Percentiles rank a stretch among this genome's conserved stretches.
phyloP scores from a whole-genome alignment of 345 rosid species.

The Hevea brasiliensis region DNA sequence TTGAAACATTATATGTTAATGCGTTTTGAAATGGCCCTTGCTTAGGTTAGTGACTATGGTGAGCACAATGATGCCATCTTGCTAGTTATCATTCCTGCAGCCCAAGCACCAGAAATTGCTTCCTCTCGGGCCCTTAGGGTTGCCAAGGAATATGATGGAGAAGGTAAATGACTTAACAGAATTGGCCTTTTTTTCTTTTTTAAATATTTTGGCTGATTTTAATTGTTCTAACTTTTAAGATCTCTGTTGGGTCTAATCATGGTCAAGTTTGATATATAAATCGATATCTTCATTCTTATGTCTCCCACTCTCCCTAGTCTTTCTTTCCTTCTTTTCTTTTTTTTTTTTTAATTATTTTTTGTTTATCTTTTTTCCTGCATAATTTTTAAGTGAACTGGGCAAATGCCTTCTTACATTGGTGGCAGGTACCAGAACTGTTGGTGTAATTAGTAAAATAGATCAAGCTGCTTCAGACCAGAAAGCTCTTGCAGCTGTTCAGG shows the following conservation, averaged over 20 bases:
- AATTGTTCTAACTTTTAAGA: not conserved
- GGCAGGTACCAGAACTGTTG: conserved; percentile 89
- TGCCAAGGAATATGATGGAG: conserved; percentile 92
- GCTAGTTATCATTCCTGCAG: conserved; percentile 83
- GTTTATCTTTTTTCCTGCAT: not conserved
- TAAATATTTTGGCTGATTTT: not conserved
- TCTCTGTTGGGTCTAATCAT: not conserved
- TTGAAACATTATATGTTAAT: not conserved
- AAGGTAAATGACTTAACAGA: conserved; percentile 30
- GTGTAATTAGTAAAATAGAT: conserved; percentile 88
- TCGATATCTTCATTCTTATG: not conserved
- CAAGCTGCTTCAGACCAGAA: conserved; percentile 81
- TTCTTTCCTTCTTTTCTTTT: not conserved
- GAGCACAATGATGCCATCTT: conserved; percentile 89
- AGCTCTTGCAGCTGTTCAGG: conserved; percentile 95
- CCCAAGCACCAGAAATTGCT: conserved; percentile 83
- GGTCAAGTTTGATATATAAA: not conserved
- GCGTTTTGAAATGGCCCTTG: not conserved
- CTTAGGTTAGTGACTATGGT: conserved; percentile 71
- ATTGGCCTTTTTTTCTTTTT: not conserved
- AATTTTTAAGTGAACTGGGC: not conserved
- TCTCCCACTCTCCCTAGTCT: not conserved
- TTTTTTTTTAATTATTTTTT: no score
- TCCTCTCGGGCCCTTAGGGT: conserved; percentile 77
- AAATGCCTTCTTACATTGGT: not conserved